Evolutionary conservation across 768 basidiomycete species (phyloP).

Genomic region (Boletus reticuloceps): DNA sequence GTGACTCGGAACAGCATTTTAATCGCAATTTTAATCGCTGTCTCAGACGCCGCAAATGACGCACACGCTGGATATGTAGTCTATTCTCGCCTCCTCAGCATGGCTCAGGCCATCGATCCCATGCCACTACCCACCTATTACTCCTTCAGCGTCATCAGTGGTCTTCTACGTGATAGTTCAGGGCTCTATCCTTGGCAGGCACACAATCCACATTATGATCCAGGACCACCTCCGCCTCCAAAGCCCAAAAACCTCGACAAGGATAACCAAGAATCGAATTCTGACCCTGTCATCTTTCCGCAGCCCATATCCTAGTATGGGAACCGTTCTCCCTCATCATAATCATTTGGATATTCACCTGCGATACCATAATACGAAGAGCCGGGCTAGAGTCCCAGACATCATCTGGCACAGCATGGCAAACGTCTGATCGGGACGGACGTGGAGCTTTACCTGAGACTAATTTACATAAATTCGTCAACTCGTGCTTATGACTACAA

Average conservation of each 20-base stretch:
- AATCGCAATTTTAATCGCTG: constrained; percentile 11
- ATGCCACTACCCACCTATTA: constrained; percentile 43
- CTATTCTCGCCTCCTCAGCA: constrained; percentile 43
- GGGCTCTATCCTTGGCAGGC: constrained; percentile 46
- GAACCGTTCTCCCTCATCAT: background rate
- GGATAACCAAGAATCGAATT: background rate
- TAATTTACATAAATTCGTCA: too few species aligned
- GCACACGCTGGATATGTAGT: constrained; percentile 61
- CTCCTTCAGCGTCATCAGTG: constrained; percentile 53
- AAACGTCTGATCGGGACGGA: constrained; percentile 1
- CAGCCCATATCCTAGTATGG: background rate
- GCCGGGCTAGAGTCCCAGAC: background rate
- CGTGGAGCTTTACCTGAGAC: background rate
- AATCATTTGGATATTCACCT: background rate
- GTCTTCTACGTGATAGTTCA: constrained; percentile 41
- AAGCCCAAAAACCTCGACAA: constrained; percentile 24
- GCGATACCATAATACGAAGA: background rate
- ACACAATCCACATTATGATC: constrained; percentile 67
- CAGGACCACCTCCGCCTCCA: constrained; percentile 62
- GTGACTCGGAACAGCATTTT: constrained; percentile 2
- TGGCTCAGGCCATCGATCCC: constrained; percentile 39
- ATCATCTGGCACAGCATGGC: background rate
- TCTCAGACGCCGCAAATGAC: constrained; percentile 69
- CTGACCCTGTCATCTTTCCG: background rate
- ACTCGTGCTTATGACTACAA: too few species aligned